These are phyloP conservation scores for Limonium bicolor DNA, from an alignment of 148 eudicot genomes.

Conservation along the genomic window DNA sequence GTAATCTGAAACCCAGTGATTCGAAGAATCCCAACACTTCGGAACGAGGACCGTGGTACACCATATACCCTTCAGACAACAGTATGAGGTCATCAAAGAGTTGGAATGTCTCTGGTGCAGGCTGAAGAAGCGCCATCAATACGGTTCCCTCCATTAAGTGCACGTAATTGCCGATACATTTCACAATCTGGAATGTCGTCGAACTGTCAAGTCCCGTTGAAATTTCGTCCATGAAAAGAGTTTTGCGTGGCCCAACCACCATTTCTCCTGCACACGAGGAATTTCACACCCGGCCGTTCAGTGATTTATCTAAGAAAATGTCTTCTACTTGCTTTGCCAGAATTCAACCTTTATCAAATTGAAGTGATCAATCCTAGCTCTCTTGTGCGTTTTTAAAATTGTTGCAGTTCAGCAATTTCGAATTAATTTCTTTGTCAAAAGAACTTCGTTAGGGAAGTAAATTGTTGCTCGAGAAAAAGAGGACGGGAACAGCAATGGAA, in stretches of 20 bases:
- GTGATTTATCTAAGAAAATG: no score
- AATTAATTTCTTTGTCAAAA: no score
- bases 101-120: conserved; percentile 39
- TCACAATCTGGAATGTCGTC: conserved; percentile 73
- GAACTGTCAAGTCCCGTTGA: conserved; percentile 88
- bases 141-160: conserved; percentile 81
- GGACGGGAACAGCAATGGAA: no score
- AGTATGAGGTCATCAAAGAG: conserved; percentile 49
- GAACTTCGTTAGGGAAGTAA: no score
- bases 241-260: conserved; percentile 82
- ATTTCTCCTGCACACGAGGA: conserved; percentile 53
- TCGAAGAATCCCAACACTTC: conserved; percentile 28
- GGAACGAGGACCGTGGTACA: conserved; percentile 37
- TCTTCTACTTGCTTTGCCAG: no score
- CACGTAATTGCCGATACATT: conserved; percentile 54
- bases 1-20: conserved; percentile 53
- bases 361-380: no score
- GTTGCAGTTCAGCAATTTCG: no score
- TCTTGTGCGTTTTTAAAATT: no score
- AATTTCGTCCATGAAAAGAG: conserved; percentile 88
- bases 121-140: conserved; percentile 89
- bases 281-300: neutral
- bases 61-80: conserved; percentile 30
- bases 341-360: no score
- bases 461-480: no score